Conservation (phyloP, 108 stramenopile species). For the Mayamaea pseudoterrestris region DNA sequence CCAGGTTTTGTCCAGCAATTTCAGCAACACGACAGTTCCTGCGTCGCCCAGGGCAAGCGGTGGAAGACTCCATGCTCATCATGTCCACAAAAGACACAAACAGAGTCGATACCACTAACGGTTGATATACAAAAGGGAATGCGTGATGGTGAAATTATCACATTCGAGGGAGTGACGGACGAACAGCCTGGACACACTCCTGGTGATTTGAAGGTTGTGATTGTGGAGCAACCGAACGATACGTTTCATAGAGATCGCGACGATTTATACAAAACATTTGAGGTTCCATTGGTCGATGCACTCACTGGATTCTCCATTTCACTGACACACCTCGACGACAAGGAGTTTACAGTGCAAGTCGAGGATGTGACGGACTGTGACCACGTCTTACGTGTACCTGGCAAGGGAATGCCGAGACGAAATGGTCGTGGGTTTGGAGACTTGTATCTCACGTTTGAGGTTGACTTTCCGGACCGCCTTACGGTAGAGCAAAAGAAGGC, state of each 20-base stretch:
- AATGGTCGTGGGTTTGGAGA: conserved; percentile 76
- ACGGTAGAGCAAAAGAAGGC: conserved; percentile 50
- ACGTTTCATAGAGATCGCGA: conserved; percentile 75
- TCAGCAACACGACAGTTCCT: conserved; percentile 83
- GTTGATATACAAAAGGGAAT: conserved; percentile 81
- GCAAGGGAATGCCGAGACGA: conserved; percentile 86
- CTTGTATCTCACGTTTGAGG: conserved; percentile 82
- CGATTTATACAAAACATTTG: conserved; percentile 71
- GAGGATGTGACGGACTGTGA: conserved; percentile 76
- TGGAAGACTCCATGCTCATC: conserved; percentile 77
- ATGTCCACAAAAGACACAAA: conserved; percentile 86
- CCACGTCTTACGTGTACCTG: conserved; percentile 63
- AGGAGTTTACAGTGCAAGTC: conserved; percentile 48
- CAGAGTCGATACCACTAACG: conserved; percentile 89
- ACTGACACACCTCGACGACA: conserved; percentile 71
- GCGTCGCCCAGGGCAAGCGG: conserved; percentile 88
- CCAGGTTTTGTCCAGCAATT: conserved; percentile 98
- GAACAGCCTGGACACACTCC: conserved; percentile 80
- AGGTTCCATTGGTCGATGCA: conserved; percentile 84
- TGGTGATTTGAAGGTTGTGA: conserved; percentile 69
- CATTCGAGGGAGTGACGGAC: conserved; percentile 82
- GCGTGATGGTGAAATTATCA: conserved; percentile 67
- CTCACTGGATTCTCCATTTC: conserved; percentile 75
- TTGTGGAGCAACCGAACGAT: conserved; percentile 35
- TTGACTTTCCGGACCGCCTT: conserved; percentile 77